Base-by-base conservation (phyloP, 2,329 filamentous ascomycete genomes). In the Arthrobotrys sinensis region DNA sequence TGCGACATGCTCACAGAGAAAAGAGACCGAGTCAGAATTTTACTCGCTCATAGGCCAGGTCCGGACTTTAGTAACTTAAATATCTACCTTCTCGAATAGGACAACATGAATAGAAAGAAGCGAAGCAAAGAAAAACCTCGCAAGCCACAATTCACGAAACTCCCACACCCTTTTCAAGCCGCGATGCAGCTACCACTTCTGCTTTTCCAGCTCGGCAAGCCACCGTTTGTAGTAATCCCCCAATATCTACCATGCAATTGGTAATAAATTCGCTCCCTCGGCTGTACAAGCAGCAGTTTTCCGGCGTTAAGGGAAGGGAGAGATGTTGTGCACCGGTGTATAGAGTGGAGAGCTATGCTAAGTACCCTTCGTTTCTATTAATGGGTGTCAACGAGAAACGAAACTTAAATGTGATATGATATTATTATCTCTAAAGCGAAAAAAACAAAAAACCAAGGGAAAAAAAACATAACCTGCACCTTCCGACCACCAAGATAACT, bases 121-220 rank as follows among this genome's bases (percentile, higher is more conserved):
- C 16, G 12, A 43, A 14, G 16, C 1, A 40, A 60, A 12, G 21
- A 21, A 60, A 40, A 28, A 28, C 11, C 55, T 24, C 11, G 55
- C 55, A 60, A 60, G 55, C 55, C 55, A 43, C 55, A 45, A 40
- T 60, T 60, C 55, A 19, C 55, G 55, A 60, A 60, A 43, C 11
- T 43, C 36, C 8, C 55, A 40, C 50, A 32, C 21, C 50, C 53
- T 36, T 24, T 43, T 43, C 36, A 40, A 60, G 55, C 55, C 36
- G 34, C 55, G 55, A 60, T 43, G 55, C 55, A 43, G 55, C 32
- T 21, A 57, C 52, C 32, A 16, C 55, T 28, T 60, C 19, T 60
- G 11, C 55, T 60, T 43, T 43, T 43, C 64, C 60, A 66, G 69
- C 60, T 43, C 60, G 50, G 60, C 57, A 73, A 73, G 69, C 60